Evolutionary conservation across 2,329 filamentous ascomycete species (phyloP).

Genomic region (Trichoderma oligosporum): DNA sequence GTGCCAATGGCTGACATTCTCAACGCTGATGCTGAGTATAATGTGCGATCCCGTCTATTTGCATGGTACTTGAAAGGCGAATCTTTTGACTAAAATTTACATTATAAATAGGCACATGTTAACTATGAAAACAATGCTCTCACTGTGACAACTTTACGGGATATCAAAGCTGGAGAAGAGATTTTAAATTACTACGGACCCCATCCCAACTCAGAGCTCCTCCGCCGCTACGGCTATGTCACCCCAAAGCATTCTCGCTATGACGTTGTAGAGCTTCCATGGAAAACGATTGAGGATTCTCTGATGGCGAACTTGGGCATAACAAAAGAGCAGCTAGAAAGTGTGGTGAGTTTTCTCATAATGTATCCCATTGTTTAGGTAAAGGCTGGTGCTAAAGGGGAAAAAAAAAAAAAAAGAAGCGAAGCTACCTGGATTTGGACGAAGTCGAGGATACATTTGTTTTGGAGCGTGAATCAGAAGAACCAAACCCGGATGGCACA

Average conservation of each 20-base stretch:
- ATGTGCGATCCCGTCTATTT: conserved; percentile 47
- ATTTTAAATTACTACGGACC: conserved; percentile 88
- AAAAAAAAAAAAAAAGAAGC: conserved; percentile 32
- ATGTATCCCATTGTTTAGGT: not conserved
- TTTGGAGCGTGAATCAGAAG: conserved; percentile 53
- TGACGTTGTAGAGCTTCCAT: conserved; percentile 77
- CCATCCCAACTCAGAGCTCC: conserved; percentile 74
- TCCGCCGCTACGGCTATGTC: conserved; percentile 85
- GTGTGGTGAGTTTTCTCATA: conserved; percentile 38
- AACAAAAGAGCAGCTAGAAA: conserved; percentile 38
- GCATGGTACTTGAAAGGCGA: too few species aligned
- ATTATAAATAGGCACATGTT: conserved; percentile 47
- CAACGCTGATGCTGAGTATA: conserved; percentile 85
- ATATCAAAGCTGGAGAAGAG: conserved; percentile 68
- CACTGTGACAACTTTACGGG: conserved; percentile 66
- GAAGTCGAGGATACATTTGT: conserved; percentile 73
- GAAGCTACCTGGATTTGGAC: conserved; percentile 54
- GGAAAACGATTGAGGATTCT: conserved; percentile 52
- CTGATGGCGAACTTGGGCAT: conserved; percentile 39
- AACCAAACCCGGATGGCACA: conserved; percentile 48
- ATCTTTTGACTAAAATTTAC: not conserved
- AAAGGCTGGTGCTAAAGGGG: not conserved
- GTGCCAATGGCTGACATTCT: conserved; percentile 86
- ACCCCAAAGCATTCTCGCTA: conserved; percentile 71
- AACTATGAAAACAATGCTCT: conserved; percentile 54